Conservation (phyloP, 345 rosid species). For the Salix viminalis region DNA sequence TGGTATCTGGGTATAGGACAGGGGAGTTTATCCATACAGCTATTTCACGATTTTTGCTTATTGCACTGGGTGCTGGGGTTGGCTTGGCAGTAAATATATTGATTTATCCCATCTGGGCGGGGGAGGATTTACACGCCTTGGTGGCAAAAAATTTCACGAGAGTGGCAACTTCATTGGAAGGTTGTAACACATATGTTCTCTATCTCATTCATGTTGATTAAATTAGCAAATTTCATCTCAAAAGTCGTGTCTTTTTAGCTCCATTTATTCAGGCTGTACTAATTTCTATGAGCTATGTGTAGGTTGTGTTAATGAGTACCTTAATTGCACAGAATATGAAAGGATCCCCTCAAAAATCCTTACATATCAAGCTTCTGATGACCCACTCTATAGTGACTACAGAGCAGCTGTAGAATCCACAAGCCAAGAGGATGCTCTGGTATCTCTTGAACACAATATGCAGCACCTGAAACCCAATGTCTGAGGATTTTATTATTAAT, state of each 20-base stretch:
- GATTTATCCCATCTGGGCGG: slow-evolving; percentile 97
- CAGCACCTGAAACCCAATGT: slow-evolving; percentile 1
- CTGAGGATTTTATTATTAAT: slow-evolving; percentile 4
- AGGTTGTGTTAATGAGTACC: slow-evolving; percentile 80
- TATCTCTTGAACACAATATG: slow-evolving; percentile 23
- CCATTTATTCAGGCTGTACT: slow-evolving; percentile 12
- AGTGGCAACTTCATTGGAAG: slow-evolving; percentile 88
- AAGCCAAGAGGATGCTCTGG: slow-evolving; percentile 92
- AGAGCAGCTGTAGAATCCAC: slow-evolving; percentile 82
- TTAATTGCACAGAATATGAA: slow-evolving; percentile 59
- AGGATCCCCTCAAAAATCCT: slow-evolving; percentile 84
- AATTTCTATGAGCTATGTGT: slow-evolving; percentile 11
- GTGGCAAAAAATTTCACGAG: slow-evolving; percentile 78
- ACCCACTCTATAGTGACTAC: slow-evolving; percentile 80
- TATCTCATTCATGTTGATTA: background rate
- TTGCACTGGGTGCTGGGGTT: slow-evolving; percentile 84
- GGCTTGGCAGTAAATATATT: slow-evolving; percentile 67
- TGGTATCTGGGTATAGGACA: slow-evolving; percentile 83
- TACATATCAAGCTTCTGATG: slow-evolving; percentile 84
- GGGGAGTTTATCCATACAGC: slow-evolving; percentile 72
- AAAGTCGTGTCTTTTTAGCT: background rate
- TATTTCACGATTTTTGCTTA: slow-evolving; percentile 64
- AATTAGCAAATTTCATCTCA: background rate
- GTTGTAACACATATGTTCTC: slow-evolving; percentile 23
- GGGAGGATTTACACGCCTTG: slow-evolving; percentile 86